These are phyloP conservation scores for Fraxinus paxiana DNA, from an alignment of 305 asterid genomes.

Conservation along the genomic window DNA sequence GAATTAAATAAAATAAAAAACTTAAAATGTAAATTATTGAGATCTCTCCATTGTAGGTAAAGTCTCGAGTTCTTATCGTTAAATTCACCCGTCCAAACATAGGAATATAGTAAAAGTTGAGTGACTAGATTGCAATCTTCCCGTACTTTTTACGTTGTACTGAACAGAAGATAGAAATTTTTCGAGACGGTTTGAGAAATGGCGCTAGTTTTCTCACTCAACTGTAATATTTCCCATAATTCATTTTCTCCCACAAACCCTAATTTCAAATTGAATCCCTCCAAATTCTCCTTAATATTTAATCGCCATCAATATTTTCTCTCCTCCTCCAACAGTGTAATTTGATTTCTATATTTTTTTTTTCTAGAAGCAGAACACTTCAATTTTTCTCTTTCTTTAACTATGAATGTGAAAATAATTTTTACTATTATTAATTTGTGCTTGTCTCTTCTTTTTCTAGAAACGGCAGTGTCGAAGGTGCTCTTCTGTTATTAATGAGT, in stretches of 20 bases:
- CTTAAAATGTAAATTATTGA: neutral
- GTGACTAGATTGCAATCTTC: neutral
- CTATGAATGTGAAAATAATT: neutral
- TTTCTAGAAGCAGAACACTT: neutral
- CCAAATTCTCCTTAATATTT: slow-evolving; percentile 21
- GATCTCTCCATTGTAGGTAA: neutral
- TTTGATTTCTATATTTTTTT: neutral
- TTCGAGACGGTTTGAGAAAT: slow-evolving; percentile 23
- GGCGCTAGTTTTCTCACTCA: slow-evolving; percentile 45
- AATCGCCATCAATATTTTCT: slow-evolving; percentile 11
- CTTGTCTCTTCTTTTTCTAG: slow-evolving; percentile 21
- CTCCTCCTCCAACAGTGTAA: slow-evolving; percentile 11
- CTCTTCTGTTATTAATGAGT: slow-evolving; percentile 26
- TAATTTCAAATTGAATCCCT: slow-evolving; percentile 26
- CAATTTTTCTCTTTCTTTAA: neutral
- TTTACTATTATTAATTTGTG: neutral
- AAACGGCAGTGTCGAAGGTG: slow-evolving; percentile 23
- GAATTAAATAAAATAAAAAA: neutral
- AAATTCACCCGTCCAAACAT: neutral
- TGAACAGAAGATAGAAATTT: neutral
- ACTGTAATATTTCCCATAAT: slow-evolving; percentile 24
- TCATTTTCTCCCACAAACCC: slow-evolving; percentile 35
- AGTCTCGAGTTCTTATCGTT: neutral
- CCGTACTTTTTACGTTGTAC: neutral
- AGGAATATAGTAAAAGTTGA: neutral